Base-by-base conservation (phyloP, 306 rosid genomes). In the Cicer pinnatifidum region DNA sequence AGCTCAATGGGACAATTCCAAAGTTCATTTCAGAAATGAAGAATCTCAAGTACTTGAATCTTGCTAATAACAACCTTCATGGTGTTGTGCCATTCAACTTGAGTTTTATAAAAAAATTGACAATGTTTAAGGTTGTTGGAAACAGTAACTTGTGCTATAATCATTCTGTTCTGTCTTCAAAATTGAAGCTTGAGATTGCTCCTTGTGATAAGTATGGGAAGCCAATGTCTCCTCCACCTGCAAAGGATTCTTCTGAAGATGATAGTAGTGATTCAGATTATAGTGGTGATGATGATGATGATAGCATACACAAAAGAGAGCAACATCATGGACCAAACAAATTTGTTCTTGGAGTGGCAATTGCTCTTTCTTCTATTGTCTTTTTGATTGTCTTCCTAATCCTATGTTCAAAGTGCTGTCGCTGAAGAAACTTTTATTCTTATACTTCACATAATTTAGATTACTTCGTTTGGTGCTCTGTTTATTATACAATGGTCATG, bases 321-420 rank as follows among this genome's bases (percentile, higher is more conserved):
- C 87, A 74, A 37, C 98, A 86, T 78, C 91, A 79, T 38, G 89
- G 97, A 12, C 92, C 96, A 17, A 91, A 79, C 43, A 93, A 93
- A 88, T 80, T 88, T 38, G 97, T 93, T 78, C 96, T 93, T 81
- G 97, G 96, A 41, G 91, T 91, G 57, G 96, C 97, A 38, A 89
- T 93, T 76, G 92, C 86, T 7, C 93, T 93, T 19, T 91, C 96
- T 61, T 93, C 98, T 2, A 74, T 91, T 19, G 98, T 91, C 46
- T 91, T 93, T 81, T 83, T 93, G 43, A 82, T 88, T 46, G 82
- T 93, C 53, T 93, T 93, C 83, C 53, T 85, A n/a, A 79, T 93
- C 82, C 84, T 91, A 23, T 69, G 85, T 51, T 84, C 91, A 1
- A 93, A 85, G 52, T 89, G 98, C 60, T 91, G 97, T 75, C 88